A percentile compares a stretch with the other conserved stretches of the same genome.
These are phyloP conservation scores for Xylaria grammica DNA, from an alignment of 495 filamentous ascomycete species.

Conservation along the genomic window DNA sequence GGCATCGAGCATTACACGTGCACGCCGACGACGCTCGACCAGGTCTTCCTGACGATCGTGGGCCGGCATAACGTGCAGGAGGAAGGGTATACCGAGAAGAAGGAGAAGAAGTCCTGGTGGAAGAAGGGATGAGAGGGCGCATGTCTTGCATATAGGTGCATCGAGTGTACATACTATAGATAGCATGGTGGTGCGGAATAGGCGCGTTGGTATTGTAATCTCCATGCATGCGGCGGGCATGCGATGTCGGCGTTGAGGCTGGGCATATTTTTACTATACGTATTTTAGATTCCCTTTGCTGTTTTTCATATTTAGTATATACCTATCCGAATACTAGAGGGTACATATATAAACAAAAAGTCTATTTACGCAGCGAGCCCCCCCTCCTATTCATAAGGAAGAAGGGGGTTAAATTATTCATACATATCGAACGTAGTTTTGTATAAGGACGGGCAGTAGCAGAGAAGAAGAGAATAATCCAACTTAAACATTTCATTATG, in stretches of 20 bases:
- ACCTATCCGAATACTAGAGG: too few species aligned
- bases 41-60: constrained; percentile 85
- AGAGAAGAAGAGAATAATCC: too few species aligned
- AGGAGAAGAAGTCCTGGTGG: constrained; percentile 37
- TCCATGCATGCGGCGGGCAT: background rate
- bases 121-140: constrained; percentile 13
- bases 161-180: background rate
- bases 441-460: too few species aligned
- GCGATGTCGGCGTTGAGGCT: background rate
- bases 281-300: background rate
- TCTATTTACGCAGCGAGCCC: too few species aligned
- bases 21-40: constrained; percentile 80
- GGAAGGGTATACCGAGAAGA: constrained; percentile 65
- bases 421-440: too few species aligned
- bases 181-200: background rate
- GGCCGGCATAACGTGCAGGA: constrained; percentile 76
- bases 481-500: too few species aligned
- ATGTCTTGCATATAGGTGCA: background rate
- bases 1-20: constrained; percentile 82
- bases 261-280: background rate
- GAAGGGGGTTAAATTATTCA: too few species aligned
- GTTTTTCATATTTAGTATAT: background rate
- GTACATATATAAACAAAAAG: background rate
- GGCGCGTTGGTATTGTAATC: background rate
- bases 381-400: too few species aligned